phyloP scores from a whole-genome alignment of 2,329 filamentous ascomycete species.

The Ophidiomyces ophidiicola region DNA sequence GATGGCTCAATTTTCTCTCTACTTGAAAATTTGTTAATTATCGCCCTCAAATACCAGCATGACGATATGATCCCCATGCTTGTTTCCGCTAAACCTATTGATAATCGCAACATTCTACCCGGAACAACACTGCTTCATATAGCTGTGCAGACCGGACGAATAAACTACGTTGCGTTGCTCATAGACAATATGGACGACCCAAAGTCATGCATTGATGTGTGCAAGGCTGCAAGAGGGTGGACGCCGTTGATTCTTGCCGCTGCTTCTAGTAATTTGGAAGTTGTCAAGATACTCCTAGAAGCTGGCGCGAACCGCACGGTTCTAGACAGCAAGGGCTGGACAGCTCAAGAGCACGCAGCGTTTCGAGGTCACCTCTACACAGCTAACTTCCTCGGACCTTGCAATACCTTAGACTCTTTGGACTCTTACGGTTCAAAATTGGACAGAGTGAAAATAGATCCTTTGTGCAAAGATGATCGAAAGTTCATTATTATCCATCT shows the following conservation, averaged over 20 bases:
- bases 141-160: constrained; percentile 17
- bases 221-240: constrained; percentile 21
- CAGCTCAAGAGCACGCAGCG: constrained; percentile 26
- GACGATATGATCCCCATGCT: constrained; percentile 14
- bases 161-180: constrained; percentile 15
- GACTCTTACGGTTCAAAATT: not conserved
- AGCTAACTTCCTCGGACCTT: constrained; percentile 15
- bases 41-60: constrained; percentile 13
- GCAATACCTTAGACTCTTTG: not conserved
- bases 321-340: constrained; percentile 25
- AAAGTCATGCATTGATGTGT: constrained; percentile 14
- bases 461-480: not conserved
- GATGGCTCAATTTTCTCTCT: not conserved
- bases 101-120: constrained; percentile 7
- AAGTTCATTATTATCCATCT: constrained; percentile 16
- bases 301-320: constrained; percentile 18
- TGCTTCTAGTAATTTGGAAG: constrained; percentile 18
- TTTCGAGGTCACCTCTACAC: constrained; percentile 25
- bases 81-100: constrained; percentile 7
- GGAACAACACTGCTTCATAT: constrained; percentile 19
- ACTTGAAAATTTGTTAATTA: constrained; percentile 8
- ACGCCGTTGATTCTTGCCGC: constrained; percentile 26
- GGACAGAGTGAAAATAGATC: not conserved
- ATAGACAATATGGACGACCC: constrained; percentile 1
- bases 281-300: constrained; percentile 21